Conservation (phyloP, 2,329 filamentous ascomycete genomes). For the Plenodomus tracheiphilus region DNA sequence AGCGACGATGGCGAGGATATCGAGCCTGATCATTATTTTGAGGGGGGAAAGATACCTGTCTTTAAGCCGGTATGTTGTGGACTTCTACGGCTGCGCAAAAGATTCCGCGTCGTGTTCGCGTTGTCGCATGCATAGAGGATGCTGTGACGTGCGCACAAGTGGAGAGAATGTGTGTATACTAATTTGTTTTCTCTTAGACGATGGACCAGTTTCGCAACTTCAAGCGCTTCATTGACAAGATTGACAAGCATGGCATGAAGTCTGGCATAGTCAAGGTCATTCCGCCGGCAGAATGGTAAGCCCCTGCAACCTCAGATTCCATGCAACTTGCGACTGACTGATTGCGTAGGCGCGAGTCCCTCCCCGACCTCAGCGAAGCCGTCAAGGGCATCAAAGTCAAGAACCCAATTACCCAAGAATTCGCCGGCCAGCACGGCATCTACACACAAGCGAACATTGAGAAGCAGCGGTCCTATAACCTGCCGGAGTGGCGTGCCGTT, state of each 20-base stretch:
- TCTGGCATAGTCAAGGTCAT: slow-evolving; percentile 96
- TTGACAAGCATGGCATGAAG: slow-evolving; percentile 95
- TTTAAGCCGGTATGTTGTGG: slow-evolving; percentile 75
- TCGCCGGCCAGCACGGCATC: slow-evolving; percentile 91
- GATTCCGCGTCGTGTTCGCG: background rate
- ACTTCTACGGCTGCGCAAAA: slow-evolving; percentile 1
- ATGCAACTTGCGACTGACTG: slow-evolving; percentile 12
- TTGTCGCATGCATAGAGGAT: background rate
- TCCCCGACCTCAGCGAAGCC: slow-evolving; percentile 78
- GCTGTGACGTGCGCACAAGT: background rate
- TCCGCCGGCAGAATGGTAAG: slow-evolving; percentile 89
- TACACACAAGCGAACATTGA: slow-evolving; percentile 98
- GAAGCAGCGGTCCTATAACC: slow-evolving; percentile 92
- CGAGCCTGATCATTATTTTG: slow-evolving; percentile 85
- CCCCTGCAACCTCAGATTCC: slow-evolving; percentile 13
- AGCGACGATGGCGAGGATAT: slow-evolving; percentile 66
- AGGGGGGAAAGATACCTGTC: slow-evolving; percentile 78
- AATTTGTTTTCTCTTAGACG: slow-evolving; percentile 53
- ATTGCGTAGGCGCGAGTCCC: slow-evolving; percentile 63
- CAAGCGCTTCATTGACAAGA: slow-evolving; percentile 84
- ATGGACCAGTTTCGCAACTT: slow-evolving; percentile 97
- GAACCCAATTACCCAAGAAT: slow-evolving; percentile 97
- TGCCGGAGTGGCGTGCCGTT: slow-evolving; percentile 92
- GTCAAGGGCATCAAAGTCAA: slow-evolving; percentile 92
- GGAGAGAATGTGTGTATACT: slow-evolving; percentile 14